Conservation (phyloP, 345 rosid species). For the Citrus glauca region DNA sequence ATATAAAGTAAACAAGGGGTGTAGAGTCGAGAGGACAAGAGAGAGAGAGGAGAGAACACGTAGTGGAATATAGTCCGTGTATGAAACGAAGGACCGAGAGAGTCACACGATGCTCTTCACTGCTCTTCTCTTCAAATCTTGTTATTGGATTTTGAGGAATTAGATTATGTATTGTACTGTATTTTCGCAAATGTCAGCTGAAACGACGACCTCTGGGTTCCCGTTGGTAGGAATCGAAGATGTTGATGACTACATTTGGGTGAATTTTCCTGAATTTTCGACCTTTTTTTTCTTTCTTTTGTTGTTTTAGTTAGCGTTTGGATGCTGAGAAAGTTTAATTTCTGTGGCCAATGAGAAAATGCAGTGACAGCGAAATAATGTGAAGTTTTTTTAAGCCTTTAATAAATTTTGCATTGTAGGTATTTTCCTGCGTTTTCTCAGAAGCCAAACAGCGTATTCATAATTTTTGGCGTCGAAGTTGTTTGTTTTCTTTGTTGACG, state of each 20-base stretch:
- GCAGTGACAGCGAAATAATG: background rate
- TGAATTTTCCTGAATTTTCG: conserved; percentile 26
- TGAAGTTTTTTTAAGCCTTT: background rate
- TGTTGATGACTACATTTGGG: conserved; percentile 62
- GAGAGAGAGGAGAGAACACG: conserved; percentile 27
- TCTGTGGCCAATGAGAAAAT: background rate
- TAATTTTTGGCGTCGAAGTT: background rate
- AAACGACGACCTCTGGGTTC: conserved; percentile 32
- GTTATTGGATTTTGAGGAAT: conserved; percentile 8
- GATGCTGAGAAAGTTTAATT: conserved; percentile 10
- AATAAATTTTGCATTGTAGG: too few relatives aligned
- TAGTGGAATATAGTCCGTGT: conserved; percentile 54
- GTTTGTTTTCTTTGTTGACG: conserved; percentile 17
- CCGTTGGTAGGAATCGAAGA: conserved; percentile 52
- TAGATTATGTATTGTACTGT: background rate
- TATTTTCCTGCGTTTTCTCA: conserved; percentile 14
- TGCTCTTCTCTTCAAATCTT: conserved; percentile 2
- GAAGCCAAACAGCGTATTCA: conserved; percentile 9
- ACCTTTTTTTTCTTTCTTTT: background rate
- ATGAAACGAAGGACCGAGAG: conserved; percentile 12
- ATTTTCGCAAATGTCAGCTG: conserved; percentile 42
- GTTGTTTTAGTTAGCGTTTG: conserved; percentile 10
- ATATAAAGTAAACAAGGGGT: conserved; percentile 2
- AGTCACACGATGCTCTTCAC: background rate
- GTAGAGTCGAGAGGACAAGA: background rate